phyloP scores from a whole-genome alignment of 2,329 filamentous ascomycete species.

The Elsinoe fawcettii region DNA sequence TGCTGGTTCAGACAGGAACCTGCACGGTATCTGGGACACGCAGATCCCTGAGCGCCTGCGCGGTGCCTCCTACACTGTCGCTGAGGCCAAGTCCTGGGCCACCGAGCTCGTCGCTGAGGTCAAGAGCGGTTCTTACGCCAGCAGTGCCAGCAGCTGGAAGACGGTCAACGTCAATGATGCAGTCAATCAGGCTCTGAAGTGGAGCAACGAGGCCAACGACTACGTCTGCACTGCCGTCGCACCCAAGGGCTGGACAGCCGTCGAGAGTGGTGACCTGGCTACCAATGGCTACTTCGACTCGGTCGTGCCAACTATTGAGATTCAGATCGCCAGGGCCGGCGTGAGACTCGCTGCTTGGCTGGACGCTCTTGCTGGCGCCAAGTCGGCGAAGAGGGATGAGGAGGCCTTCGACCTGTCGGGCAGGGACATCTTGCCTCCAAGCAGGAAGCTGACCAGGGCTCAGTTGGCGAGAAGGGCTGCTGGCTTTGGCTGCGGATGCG shows the following conservation, averaged over 20 bases:
- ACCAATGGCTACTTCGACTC: conserved; percentile 25
- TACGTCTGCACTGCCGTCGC: conserved; percentile 38
- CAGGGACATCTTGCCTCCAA: conserved; percentile 18
- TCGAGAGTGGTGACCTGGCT: conserved; percentile 32
- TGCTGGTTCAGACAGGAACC: conserved; percentile 26
- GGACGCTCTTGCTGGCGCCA: conserved; percentile 28
- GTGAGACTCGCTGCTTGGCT: conserved; percentile 32
- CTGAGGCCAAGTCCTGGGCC: conserved; percentile 35
- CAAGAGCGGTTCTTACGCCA: conserved; percentile 33
- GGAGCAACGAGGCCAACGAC: conserved; percentile 37
- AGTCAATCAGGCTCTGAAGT: conserved; percentile 32
- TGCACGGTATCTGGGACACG: conserved; percentile 40
- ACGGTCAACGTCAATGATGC: conserved; percentile 31
- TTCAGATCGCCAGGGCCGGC: conserved; percentile 39
- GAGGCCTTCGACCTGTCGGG: not conserved
- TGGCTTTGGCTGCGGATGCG: conserved; percentile 21
- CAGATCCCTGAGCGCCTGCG: conserved; percentile 37
- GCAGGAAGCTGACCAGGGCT: conserved; percentile 20
- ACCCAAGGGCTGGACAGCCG: conserved; percentile 31
- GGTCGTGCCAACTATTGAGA: conserved; percentile 33
- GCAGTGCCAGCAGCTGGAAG: conserved; percentile 30
- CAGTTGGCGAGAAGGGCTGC: conserved; percentile 22
- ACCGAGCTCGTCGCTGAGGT: conserved; percentile 32
- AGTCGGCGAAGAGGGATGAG: conserved; percentile 17
- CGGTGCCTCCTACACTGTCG: conserved; percentile 31